phyloP scores from a whole-genome alignment of 2,329 filamentous ascomycete genomes.

The Calonectria honghensis region DNA sequence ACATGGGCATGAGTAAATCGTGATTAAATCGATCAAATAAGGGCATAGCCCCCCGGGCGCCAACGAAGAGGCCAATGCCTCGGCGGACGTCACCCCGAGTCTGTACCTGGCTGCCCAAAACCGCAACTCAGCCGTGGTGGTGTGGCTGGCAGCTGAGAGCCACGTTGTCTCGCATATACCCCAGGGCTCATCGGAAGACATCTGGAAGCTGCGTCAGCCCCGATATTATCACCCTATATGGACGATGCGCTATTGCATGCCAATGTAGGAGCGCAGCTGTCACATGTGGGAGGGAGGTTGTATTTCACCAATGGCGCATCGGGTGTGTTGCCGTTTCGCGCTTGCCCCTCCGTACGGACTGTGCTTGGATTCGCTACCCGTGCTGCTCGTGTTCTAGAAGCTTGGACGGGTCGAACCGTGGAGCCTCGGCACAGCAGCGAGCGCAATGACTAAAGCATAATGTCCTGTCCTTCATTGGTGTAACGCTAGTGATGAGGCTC shows the following conservation, averaged over 20 bases:
- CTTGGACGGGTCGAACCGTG: constrained; percentile 8
- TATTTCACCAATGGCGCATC: neutral
- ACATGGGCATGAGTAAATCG: neutral
- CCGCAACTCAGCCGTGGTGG: neutral
- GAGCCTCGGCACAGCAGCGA: constrained; percentile 11
- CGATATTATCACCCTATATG: neutral
- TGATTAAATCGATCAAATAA: neutral
- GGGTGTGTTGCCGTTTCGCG: neutral
- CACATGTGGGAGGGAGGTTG: neutral
- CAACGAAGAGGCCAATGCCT: neutral
- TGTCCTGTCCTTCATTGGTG: constrained; percentile 18
- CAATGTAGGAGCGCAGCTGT: neutral
- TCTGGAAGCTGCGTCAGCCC: neutral
- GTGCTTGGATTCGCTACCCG: neutral
- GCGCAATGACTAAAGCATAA: constrained; percentile 21
- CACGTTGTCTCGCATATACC: neutral
- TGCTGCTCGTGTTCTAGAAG: neutral
- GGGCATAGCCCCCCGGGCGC: neutral
- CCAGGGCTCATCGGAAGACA: neutral
- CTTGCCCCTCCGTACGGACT: neutral
- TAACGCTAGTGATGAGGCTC: neutral
- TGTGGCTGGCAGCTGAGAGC: neutral
- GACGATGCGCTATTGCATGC: neutral
- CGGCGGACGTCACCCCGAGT: neutral
- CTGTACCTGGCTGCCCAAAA: neutral